Base-by-base conservation (phyloP, 805 yeast species). In the Myxozyma lipomycoides region DNA sequence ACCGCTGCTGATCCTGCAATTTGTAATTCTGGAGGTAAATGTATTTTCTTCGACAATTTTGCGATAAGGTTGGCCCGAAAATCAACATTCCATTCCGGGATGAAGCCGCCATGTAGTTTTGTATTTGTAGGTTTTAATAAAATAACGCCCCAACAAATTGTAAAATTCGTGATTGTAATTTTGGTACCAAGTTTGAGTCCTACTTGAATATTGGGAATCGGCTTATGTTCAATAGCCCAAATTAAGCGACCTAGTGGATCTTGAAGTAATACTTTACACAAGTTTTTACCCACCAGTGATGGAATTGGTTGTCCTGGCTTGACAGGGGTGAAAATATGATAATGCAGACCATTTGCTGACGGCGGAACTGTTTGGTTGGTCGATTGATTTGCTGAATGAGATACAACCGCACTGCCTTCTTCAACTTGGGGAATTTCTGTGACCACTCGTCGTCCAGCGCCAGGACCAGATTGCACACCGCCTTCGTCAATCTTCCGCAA, bases 191-290 rank as follows among this genome's bases (percentile, higher is more conserved):
- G 44, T 15, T 49, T 43, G 6, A 54, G 41, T 7, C 53, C 58
- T n/a, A 54, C 52, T 36, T 45, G 46, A 34, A 54, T 30, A 7
- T 24, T 25, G 19, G 40, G 37, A 9, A 54, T 40, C 12, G 56
- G 52, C 24, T 43, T 25, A 24, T 15, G 26, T 21, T 54, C 58
- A n/a, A 51, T 24, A 2, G 50, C 58, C 52, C 52, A 54, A 28
- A 24, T 51, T 17, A 22, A 12, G 7, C 56, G 39, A 10, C 56
- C 56, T 4, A 54, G 45, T 2, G 44, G 26, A 38, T 54, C 58
- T 40, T 47, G 58, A n/a, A 54, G 40, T n/a, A 54, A 30, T 12
- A 51, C 43, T 37, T 54, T 53, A 37, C 58, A 53, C 34, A 43
- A 24, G n/a, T 15, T 17, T 25, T 53, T 53, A 10, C 55, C 58